A percentile compares a stretch with the other conserved stretches of the same genome.
phyloP scores from a whole-genome alignment of 176 grass and related monocot genomes.

The Carex pumila region DNA sequence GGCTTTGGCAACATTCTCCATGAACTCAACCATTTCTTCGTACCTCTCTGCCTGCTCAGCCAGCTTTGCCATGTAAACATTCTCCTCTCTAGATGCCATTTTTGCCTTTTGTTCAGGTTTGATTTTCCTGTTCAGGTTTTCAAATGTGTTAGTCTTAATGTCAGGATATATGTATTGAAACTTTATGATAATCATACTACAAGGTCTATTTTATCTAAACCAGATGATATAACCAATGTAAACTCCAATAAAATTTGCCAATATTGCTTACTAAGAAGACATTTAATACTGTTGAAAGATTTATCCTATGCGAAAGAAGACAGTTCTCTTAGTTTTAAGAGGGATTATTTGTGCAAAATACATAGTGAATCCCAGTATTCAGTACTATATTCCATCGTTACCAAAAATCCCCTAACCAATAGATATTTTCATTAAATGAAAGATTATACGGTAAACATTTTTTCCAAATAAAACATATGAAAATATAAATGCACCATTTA shows the following conservation, averaged over 20 bases:
- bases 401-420: not conserved
- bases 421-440: not conserved
- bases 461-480: not conserved
- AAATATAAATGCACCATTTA: not conserved
- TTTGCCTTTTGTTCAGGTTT: not conserved
- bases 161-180: not conserved
- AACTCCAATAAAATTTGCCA: not conserved
- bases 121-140: not conserved
- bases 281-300: not conserved
- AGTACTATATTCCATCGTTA: not conserved
- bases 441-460: not conserved
- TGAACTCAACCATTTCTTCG: constrained; percentile 93
- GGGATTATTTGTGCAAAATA: not conserved
- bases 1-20: constrained; percentile 60
- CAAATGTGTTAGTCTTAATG: not conserved
- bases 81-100: constrained; percentile 61
- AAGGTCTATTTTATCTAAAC: not conserved
- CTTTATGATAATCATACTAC: not conserved
- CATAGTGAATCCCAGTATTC: not conserved
- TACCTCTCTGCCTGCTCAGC: constrained; percentile 89
- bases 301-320: not conserved
- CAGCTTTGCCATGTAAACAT: constrained; percentile 84
- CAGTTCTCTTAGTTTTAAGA: not conserved
- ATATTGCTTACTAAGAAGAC: not conserved
- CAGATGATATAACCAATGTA: not conserved